A percentile compares a stretch with the other conserved stretches of the same genome.
Evolutionary conservation across 352 stramenopile genomes (phyloP).

Genomic region (Globisporangium orthogonon): DNA sequence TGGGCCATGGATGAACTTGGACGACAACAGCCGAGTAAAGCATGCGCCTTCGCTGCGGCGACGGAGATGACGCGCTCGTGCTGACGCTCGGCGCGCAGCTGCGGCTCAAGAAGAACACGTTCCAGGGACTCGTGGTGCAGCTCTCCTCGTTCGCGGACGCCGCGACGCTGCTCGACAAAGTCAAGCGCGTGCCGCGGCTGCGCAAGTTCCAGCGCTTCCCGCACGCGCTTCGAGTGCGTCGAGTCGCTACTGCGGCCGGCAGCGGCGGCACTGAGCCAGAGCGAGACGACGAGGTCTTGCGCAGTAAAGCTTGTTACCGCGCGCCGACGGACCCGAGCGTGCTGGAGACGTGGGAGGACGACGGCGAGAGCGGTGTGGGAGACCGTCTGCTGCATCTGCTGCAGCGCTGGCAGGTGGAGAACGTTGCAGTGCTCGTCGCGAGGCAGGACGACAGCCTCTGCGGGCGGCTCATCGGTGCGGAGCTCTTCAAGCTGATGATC

Average conservation of each 20-base stretch:
- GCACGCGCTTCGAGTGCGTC: conserved; percentile 35
- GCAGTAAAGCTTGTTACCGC: conserved; percentile 4
- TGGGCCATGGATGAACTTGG: no score
- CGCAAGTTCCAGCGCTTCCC: conserved; percentile 43
- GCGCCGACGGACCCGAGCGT: conserved; percentile 22
- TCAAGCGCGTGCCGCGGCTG: conserved; percentile 31
- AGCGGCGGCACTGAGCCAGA: neutral
- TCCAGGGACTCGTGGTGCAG: conserved; percentile 56
- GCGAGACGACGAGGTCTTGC: neutral
- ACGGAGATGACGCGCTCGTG: neutral
- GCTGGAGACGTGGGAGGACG: conserved; percentile 49
- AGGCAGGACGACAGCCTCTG: conserved; percentile 59
- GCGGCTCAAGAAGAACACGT: conserved; percentile 62
- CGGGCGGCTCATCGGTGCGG: conserved; percentile 47
- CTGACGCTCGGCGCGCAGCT: conserved; percentile 46
- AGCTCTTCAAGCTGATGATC: conserved; percentile 60
- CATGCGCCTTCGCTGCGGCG: conserved; percentile 11
- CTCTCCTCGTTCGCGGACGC: conserved; percentile 15
- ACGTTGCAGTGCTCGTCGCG: conserved; percentile 59
- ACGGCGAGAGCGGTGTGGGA: conserved; percentile 43
- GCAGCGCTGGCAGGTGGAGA: conserved; percentile 75
- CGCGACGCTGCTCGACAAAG: conserved; percentile 14
- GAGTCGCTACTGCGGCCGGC: neutral
- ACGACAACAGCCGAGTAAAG: neutral
- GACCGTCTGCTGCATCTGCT: conserved; percentile 77